Evolutionary conservation across 441 rosid species (phyloP).

Genomic region (Kokia cookei): DNA sequence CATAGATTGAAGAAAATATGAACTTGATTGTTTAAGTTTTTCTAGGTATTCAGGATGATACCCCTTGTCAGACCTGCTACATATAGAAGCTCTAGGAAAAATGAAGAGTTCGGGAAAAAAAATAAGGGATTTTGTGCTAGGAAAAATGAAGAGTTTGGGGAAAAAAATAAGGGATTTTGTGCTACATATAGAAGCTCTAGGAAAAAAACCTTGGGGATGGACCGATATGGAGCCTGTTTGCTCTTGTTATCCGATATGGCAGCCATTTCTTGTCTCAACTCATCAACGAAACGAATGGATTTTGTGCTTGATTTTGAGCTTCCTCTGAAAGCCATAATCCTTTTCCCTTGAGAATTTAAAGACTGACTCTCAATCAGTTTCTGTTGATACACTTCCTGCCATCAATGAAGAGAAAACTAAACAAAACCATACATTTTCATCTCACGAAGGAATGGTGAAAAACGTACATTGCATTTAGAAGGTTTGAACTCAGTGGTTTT

Average conservation of each 20-base stretch:
- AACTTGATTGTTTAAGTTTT: neutral
- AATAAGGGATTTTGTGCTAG: too few relatives aligned
- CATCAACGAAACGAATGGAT: slow-evolving; percentile 21
- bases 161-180: neutral
- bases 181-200: too few relatives aligned
- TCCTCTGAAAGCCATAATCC: slow-evolving; percentile 49
- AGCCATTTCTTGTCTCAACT: slow-evolving; percentile 30
- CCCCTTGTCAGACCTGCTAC: too few relatives aligned
- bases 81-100: too few relatives aligned
- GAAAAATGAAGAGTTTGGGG: neutral
- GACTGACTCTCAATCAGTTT: slow-evolving; percentile 27
- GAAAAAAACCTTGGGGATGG: slow-evolving; percentile 28
- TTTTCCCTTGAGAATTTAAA: slow-evolving; percentile 37
- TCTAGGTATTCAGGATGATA: neutral
- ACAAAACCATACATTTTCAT: neutral
- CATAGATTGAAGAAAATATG: neutral
- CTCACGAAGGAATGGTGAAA: neutral
- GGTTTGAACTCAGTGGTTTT: slow-evolving; percentile 4
- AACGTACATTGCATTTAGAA: slow-evolving; percentile 19
- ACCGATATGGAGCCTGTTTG: slow-evolving; percentile 14
- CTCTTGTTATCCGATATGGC: slow-evolving; percentile 7
- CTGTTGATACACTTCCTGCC: slow-evolving; percentile 31
- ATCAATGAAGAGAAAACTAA: neutral
- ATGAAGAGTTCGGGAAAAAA: neutral
- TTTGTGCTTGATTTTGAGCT: slow-evolving; percentile 37